These are phyloP conservation scores for Jaenimonas drosophilae DNA, from an alignment of 208 protist genomes.

Conservation along the genomic window DNA sequence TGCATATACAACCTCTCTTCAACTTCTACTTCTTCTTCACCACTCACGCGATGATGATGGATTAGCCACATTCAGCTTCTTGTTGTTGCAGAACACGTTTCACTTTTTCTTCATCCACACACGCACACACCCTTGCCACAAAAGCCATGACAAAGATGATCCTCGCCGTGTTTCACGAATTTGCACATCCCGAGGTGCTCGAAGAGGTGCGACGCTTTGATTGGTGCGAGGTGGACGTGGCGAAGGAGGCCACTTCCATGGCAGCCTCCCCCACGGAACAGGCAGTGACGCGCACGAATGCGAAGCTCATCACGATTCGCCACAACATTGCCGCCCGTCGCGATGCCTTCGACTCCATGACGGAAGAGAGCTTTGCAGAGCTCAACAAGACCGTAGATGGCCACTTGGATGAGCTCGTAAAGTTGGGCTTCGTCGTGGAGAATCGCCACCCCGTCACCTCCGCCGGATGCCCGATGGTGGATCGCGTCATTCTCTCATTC, in stretches of 20 bases:
- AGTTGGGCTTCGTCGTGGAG: constrained; percentile 48
- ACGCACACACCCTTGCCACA: too few species aligned
- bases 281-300: constrained; percentile 47
- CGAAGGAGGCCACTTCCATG: constrained; percentile 8
- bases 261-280: constrained; percentile 49
- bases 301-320: constrained; percentile 67
- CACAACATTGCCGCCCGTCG: constrained; percentile 32
- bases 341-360: constrained; percentile 40
- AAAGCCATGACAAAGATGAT: too few species aligned
- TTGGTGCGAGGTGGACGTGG: constrained; percentile 63
- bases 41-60: too few species aligned
- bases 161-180: constrained; percentile 76
- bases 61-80: too few species aligned
- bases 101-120: too few species aligned
- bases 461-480: constrained; percentile 57
- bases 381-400: constrained; percentile 33
- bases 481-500: constrained; percentile 71
- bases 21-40: too few species aligned
- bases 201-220: constrained; percentile 27
- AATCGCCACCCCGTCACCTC: constrained; percentile 62
- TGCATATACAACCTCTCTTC: too few species aligned
- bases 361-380: constrained; percentile 12
- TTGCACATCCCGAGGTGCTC: constrained; percentile 61
- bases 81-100: too few species aligned
- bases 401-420: constrained; percentile 30